Conservation (phyloP, 2,329 filamentous ascomycete species). For the Colletotrichum caudatum region DNA sequence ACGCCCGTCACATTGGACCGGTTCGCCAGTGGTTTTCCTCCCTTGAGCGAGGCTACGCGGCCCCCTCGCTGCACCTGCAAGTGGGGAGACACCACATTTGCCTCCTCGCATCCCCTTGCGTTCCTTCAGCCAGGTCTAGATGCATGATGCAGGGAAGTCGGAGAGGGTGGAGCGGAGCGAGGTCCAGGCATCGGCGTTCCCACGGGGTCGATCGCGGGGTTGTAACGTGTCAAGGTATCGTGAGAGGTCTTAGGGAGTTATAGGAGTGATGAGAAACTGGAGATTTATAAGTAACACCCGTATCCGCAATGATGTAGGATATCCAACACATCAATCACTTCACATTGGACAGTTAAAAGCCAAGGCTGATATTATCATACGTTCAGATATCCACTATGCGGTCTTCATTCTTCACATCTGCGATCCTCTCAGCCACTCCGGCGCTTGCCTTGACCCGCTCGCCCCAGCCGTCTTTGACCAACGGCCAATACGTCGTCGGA, state of each 20-base stretch:
- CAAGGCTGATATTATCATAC: not conserved
- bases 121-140: not conserved
- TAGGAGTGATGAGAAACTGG: not conserved
- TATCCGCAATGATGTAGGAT: not conserved
- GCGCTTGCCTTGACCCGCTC: conserved; percentile 19
- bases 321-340: too few relatives aligned
- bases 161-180: not conserved
- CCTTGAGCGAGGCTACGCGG: not conserved
- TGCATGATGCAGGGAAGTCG: not conserved
- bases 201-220: not conserved
- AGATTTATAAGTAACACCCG: not conserved
- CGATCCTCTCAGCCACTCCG: not conserved
- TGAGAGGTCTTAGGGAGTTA: too few relatives aligned
- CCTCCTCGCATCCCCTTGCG: conserved; percentile 5
- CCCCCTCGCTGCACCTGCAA: not conserved
- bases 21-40: not conserved
- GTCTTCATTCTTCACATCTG: conserved; percentile 5
- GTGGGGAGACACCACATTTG: not conserved
- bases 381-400: conserved; percentile 10
- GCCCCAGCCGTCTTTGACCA: conserved; percentile 9
- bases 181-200: not conserved
- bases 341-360: not conserved
- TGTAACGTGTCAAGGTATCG: not conserved
- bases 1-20: not conserved
- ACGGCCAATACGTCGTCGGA: conserved; percentile 46